Percentiles rank a stretch among this genome's conserved stretches.
Evolutionary conservation across 176 grass and related monocot species (phyloP).

Genomic region (bread wheat (Triticum aestivum)): IWGSC_CS_RefSeq_v2.1 NC_057814.1:605109417-605109916

Average conservation of each 20-base stretch:
- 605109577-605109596: neutral
- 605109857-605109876: no score
- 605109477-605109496: neutral
- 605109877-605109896: no score
- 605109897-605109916: no score
- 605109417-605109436: neutral
- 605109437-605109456: neutral
- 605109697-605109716: neutral
- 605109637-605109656: neutral
- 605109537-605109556: neutral
- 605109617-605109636: neutral
- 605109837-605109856: neutral
- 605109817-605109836: neutral
- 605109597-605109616: neutral
- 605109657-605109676: neutral
- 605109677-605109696: neutral
- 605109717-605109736: neutral
- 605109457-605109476: neutral
- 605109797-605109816: neutral
- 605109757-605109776: neutral
- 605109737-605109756: neutral
- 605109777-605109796: neutral
- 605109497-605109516: neutral
- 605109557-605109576: neutral
- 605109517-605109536: neutral